Conservation (phyloP, 1,284 basidiomycete species). For the Ustilago shanxiensis region DNA sequence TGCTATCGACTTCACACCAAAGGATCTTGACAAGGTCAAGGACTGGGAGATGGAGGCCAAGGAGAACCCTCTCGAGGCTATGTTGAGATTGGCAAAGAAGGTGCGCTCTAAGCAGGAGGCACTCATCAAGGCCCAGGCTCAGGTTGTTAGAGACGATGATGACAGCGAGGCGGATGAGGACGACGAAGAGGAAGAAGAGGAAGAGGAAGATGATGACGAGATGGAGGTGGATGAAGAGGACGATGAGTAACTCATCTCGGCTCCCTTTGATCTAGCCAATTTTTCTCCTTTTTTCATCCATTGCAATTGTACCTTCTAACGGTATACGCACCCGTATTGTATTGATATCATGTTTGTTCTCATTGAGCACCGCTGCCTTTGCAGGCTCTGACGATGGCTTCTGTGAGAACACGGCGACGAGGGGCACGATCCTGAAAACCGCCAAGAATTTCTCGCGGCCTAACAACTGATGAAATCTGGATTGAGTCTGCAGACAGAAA, state of each 20-base stretch:
- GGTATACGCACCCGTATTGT: too few species aligned
- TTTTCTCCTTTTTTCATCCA: background rate
- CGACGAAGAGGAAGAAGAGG: conserved; percentile 25
- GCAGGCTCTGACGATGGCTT: too few species aligned
- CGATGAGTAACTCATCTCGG: conserved; percentile 24
- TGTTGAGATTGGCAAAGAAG: conserved; percentile 64
- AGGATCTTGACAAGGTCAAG: conserved; percentile 51
- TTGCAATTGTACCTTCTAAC: too few species aligned
- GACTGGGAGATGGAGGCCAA: conserved; percentile 42
- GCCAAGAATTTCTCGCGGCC: background rate
- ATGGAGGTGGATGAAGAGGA: conserved; percentile 47
- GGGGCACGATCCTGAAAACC: too few species aligned
- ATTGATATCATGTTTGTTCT: too few species aligned
- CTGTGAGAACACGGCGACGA: too few species aligned
- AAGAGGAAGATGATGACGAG: conserved; percentile 36
- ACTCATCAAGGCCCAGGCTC: conserved; percentile 57
- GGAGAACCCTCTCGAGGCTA: conserved; percentile 64
- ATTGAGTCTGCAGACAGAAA: background rate
- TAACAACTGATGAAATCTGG: background rate
- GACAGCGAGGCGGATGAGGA: conserved; percentile 46
- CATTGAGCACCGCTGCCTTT: too few species aligned
- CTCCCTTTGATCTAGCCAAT: background rate
- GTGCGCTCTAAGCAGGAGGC: conserved; percentile 65
- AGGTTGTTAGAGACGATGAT: conserved; percentile 52
- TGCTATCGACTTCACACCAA: conserved; percentile 66